Evolutionary conservation across 306 rosid species (phyloP).

Genomic region (Dryas alaskensis): DNA sequence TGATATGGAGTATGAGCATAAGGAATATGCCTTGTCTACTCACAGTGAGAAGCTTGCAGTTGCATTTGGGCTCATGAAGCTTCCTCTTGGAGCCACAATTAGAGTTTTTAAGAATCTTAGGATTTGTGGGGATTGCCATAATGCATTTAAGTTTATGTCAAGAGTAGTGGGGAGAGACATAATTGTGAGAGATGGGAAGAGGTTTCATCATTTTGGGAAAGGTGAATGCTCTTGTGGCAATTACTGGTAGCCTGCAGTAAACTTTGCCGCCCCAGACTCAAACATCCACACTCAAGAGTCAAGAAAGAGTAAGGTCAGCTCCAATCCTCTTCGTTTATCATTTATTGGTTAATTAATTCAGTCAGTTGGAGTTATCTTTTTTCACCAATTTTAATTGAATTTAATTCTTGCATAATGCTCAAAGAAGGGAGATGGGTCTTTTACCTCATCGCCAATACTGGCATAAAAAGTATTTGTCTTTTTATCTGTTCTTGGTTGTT

Average conservation of each 20-base stretch:
- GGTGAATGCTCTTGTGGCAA: slow-evolving; percentile 27
- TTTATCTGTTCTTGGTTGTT: not conserved
- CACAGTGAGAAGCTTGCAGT: slow-evolving; percentile 33
- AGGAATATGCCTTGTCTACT: slow-evolving; percentile 23
- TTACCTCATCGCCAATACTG: slow-evolving; percentile 65
- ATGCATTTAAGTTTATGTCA: slow-evolving; percentile 19
- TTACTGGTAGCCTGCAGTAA: slow-evolving; percentile 19
- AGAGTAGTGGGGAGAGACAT: slow-evolving; percentile 16
- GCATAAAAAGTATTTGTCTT: not conserved
- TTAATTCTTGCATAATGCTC: slow-evolving; percentile 31
- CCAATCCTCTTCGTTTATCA: not conserved
- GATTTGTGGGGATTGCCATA: slow-evolving; percentile 25
- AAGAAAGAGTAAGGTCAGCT: slow-evolving; percentile 70
- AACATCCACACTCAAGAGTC: no score
- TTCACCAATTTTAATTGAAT: not conserved
- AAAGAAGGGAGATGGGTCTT: slow-evolving; percentile 59
- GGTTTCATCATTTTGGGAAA: slow-evolving; percentile 13
- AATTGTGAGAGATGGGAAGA: slow-evolving; percentile 14
- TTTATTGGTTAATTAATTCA: not conserved
- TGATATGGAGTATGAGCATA: slow-evolving; percentile 24
- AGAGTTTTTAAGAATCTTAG: slow-evolving; percentile 30
- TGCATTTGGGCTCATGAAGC: slow-evolving; percentile 27
- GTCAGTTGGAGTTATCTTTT: not conserved
- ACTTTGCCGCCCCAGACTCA: no score
- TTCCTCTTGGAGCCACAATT: slow-evolving; percentile 22